Percentiles rank a stretch among this genome's conserved stretches.
These are phyloP conservation scores for Plicaturopsis crispa DNA, from an alignment of 768 basidiomycete genomes.

Conservation along the genomic window DNA sequence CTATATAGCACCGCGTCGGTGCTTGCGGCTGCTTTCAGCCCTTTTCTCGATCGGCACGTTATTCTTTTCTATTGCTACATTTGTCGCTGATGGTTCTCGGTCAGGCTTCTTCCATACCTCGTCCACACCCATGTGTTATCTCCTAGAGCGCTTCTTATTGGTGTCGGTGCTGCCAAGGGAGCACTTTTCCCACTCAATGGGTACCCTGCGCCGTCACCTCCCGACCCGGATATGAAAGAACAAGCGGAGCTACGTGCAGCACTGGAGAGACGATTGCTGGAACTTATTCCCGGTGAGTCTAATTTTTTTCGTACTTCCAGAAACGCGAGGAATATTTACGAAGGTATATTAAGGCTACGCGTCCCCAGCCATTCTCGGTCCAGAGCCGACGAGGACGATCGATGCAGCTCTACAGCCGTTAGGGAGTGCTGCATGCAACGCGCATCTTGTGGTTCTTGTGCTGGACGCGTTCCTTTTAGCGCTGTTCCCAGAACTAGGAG, in stretches of 20 bases:
- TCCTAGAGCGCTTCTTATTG: conserved; percentile 41
- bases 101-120: conserved; percentile 63
- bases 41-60: conserved; percentile 54
- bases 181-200: conserved; percentile 88
- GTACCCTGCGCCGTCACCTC: conserved; percentile 67
- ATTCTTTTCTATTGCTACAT: neutral
- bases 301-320: too few species aligned
- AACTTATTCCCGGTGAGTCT: too few species aligned
- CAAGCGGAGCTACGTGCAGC: conserved; percentile 48
- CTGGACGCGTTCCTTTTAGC: conserved; percentile 65
- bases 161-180: conserved; percentile 50
- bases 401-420: conserved; percentile 19
- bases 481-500: conserved; percentile 75
- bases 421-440: conserved; percentile 51
- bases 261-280: too few species aligned
- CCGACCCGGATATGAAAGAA: conserved; percentile 74
- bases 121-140: conserved; percentile 49
- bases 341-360: too few species aligned
- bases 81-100: neutral
- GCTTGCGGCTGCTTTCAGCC: conserved; percentile 35
- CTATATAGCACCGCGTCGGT: conserved; percentile 40
- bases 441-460: conserved; percentile 66
- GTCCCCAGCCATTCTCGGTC: too few species aligned
- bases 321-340: too few species aligned
- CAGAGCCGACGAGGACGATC: too few species aligned